Evolutionary conservation across 495 filamentous ascomycete genomes (phyloP), one percentile per base, ranked within the genome.

Genomic region (Penicillium angulare): DNA sequence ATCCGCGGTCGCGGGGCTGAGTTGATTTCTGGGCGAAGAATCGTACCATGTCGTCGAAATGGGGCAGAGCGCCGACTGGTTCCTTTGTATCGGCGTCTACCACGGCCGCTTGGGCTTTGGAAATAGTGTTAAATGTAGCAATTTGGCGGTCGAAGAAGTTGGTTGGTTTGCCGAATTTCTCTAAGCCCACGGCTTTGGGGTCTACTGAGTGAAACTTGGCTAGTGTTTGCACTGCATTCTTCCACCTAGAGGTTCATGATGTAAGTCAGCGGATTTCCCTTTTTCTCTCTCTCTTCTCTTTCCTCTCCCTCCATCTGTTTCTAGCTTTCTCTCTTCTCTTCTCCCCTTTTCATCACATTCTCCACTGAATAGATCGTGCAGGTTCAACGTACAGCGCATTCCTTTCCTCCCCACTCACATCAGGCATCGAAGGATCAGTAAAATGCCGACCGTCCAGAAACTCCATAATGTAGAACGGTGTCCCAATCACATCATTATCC

Each of bases 391-490:
- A 83, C 82, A 97, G 86, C 54, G 77, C 78, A 13, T 69, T 80
- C 55, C 92, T 76, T 52, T 95, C 85, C 43, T 79, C 79, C 1
- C 84, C 66, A 29, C 76, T 74, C 0, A 95, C 86, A 3, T 72
- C 82, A 7, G 91, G 93, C 62, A 98, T 81, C 3, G 86, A 76
- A 5, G 91, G 85, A 68, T 97, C 88, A 53, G 90, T 88, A 63
- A 96, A 89, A 62, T 96, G 95, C 55, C 93, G 83, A 16, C 92
- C 92, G 59, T 92, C 87, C 43, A 97, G 75, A 64, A 92, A 97
- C 53, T 87, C 83, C 92, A 98, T 97, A 53, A 97, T 87, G 69
- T 97, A 97, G 69, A 98, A 98, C 12, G 88, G 80, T 3, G 91
- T 97, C 20, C 89, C 93, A 56, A 97, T 75, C 3, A 98, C 82